Conservation (phyloP, 1,284 basidiomycete genomes). For the Puccinia brachypodii region DNA sequence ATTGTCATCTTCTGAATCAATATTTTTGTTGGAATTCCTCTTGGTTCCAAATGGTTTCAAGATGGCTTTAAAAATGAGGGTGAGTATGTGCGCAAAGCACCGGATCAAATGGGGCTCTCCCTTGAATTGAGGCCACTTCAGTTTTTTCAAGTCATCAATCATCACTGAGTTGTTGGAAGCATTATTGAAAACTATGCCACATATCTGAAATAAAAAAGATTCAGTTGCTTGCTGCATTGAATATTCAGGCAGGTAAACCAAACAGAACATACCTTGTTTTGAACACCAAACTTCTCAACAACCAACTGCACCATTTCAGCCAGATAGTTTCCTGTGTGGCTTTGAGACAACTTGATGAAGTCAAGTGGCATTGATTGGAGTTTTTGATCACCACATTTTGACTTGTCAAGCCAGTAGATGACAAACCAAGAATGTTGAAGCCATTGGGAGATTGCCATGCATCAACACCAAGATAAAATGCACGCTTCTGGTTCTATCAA, state of each 20-base stretch:
- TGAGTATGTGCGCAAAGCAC: background rate
- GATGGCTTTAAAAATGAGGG: background rate
- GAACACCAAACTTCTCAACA: background rate
- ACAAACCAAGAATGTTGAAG: background rate
- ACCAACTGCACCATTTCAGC: background rate
- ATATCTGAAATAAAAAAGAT: no score
- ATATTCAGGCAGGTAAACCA: background rate
- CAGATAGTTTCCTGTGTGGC: background rate
- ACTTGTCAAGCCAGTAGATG: background rate
- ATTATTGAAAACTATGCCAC: background rate
- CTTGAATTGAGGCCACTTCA: background rate
- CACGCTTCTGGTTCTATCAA: background rate
- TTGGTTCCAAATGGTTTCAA: background rate
- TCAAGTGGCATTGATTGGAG: background rate
- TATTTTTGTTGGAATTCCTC: background rate
- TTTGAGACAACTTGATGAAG: no score
- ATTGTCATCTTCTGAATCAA: background rate
- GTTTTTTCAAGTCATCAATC: background rate
- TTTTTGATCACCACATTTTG: background rate
- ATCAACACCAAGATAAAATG: background rate
- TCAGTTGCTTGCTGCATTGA: no score
- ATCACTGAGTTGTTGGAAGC: background rate
- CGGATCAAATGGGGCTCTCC: background rate
- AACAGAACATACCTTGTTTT: background rate
- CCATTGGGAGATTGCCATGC: constrained; percentile 3